Conservation (phyloP, 2,329 filamentous ascomycete genomes). For the Fonsecaea nubica region DNA sequence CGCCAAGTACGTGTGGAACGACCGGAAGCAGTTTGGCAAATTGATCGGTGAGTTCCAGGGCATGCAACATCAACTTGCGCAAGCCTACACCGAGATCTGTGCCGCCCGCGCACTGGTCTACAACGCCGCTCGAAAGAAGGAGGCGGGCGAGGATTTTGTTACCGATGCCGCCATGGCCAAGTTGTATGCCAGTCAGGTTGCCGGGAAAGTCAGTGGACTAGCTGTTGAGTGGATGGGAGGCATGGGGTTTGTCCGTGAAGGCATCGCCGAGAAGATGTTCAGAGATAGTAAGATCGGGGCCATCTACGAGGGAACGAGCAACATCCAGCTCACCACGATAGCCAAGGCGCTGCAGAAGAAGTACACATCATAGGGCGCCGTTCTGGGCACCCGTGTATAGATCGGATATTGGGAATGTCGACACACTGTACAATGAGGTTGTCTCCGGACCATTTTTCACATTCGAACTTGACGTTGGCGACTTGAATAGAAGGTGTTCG, state of each 20-base stretch:
- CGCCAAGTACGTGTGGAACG: constrained; percentile 94
- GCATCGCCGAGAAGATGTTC: constrained; percentile 97
- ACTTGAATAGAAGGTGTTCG: neutral
- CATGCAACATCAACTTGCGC: constrained; percentile 98
- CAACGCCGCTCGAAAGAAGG: constrained; percentile 97
- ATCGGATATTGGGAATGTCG: constrained; percentile 7
- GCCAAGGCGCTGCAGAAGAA: constrained; percentile 72
- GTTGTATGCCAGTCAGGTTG: constrained; percentile 91
- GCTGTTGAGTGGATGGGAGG: constrained; percentile 99
- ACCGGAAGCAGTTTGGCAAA: constrained; percentile 94
- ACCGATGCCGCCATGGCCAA: constrained; percentile 98
- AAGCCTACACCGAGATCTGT: constrained; percentile 91
- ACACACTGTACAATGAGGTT: constrained; percentile 10
- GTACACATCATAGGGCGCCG: constrained; percentile 61
- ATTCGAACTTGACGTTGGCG: neutral
- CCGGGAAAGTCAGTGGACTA: constrained; percentile 79
- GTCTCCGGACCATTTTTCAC: neutral
- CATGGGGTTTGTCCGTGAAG: constrained; percentile 97
- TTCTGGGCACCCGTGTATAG: neutral
- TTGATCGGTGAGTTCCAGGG: constrained; percentile 96
- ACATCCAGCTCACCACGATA: constrained; percentile 74
- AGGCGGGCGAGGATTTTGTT: constrained; percentile 94
- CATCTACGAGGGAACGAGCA: constrained; percentile 85
- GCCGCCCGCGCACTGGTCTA: constrained; percentile 91
- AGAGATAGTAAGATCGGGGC: constrained; percentile 98